Evolutionary conservation across 257 asterid species (phyloP), one percentile per base, ranked within the genome.

Genomic region (Forsythia viridissima): DNA sequence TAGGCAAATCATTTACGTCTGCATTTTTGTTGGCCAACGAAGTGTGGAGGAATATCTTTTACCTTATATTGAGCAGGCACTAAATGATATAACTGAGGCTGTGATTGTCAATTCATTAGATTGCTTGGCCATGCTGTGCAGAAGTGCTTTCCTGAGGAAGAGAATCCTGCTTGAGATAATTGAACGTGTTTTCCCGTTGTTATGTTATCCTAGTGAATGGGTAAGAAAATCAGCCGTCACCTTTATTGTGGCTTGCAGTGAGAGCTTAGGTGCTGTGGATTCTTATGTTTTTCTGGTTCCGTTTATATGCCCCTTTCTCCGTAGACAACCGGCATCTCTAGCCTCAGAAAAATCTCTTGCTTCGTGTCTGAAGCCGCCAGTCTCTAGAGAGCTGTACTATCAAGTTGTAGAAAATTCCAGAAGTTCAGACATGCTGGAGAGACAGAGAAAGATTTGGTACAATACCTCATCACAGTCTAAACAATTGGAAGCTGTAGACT

Each of bases 391-490:
- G 77, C 73, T 86, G 59, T 93, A 89, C 84, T 88, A 89, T 82
- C 94, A 89, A 85, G 88, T 89, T 79, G 81, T 96, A 83, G 94
- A 92, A 82, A 93, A 83, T 87, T 92, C 92, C 66, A 89, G 88
- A 84, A 93, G 98, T 85, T 92, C 98, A 71, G 98, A 92, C 87
- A 96, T 93, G 98, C 92, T 93, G 85, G 97, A 90, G 87, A 90
- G 98, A 79, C 99, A 96, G 88, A 88, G 99, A 85, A 95, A 92
- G 89, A 95, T 95, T 80, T 95, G 98, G 98, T 95, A 93, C 87
- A 95, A 88, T 78, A 84, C 88, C 30, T 87, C 98, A 52, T 87
- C 92, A 74, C 96, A 85, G 85, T 86, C 96, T 63, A 92, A 91
- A 63, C 91, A 90, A 79, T 86, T 84, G 85, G 98, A 92, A 84